A percentile compares a stretch with the other conserved stretches of the same genome.
phyloP scores from a whole-genome alignment of 2,329 filamentous ascomycete genomes.

The Elsinoe ampelina region DNA sequence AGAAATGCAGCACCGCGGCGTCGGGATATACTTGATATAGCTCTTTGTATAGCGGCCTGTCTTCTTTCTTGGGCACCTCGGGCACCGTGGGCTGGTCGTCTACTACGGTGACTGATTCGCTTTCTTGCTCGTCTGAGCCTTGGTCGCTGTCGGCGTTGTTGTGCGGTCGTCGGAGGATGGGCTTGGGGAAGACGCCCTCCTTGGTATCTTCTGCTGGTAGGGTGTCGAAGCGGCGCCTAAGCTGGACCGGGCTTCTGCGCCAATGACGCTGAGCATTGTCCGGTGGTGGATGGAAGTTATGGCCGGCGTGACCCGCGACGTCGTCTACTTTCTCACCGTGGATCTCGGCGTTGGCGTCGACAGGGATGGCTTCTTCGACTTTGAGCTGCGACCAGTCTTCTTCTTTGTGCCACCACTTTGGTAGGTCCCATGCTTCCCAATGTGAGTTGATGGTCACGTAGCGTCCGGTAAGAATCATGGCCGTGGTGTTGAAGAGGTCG shows the following conservation, averaged over 20 bases:
- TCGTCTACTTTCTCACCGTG: conserved; percentile 4
- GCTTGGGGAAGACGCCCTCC: background rate
- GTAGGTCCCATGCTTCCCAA: conserved; percentile 27
- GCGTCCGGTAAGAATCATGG: conserved; percentile 22
- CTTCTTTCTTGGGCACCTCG: background rate
- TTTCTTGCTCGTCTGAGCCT: background rate
- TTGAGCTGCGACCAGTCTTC: background rate
- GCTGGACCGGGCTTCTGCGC: background rate
- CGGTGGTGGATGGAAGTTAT: conserved; percentile 8
- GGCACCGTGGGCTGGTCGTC: background rate
- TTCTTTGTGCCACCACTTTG: conserved; percentile 21
- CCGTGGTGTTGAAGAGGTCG: conserved; percentile 22
- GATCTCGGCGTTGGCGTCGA: conserved; percentile 7
- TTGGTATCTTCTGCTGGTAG: background rate
- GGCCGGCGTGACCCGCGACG: background rate
- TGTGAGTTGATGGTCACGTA: conserved; percentile 24
- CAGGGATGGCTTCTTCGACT: background rate
- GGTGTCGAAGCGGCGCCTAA: background rate
- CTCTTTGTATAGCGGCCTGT: conserved; percentile 18
- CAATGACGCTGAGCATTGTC: background rate
- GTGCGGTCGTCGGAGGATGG: background rate
- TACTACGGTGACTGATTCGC: background rate
- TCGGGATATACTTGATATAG: conserved; percentile 19
- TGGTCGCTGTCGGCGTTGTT: background rate
- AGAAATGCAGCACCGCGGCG: conserved; percentile 23